A percentile compares a stretch with the other conserved stretches of the same genome.
These are phyloP conservation scores for Tetrahymena borealis DNA, from an alignment of 73 alveolate genomes.

Conservation along the genomic window DNA sequence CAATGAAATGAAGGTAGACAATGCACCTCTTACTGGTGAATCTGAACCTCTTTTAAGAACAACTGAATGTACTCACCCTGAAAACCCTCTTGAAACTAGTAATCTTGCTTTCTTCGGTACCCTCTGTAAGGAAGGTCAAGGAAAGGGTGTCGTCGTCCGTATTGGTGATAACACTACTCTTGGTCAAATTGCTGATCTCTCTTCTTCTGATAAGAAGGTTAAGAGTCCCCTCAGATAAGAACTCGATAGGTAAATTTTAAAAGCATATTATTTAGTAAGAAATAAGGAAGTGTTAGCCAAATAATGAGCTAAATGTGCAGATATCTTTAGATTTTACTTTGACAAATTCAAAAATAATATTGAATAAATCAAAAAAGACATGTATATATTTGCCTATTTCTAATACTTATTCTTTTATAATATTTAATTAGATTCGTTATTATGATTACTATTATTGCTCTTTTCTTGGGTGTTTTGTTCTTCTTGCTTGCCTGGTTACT, in stretches of 20 bases:
- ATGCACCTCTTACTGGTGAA: slow-evolving; percentile 95
- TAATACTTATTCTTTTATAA: no score
- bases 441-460: slow-evolving; percentile 87
- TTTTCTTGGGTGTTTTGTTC: slow-evolving; percentile 77
- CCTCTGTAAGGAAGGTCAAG: slow-evolving; percentile 85
- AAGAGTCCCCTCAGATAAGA: slow-evolving; percentile 43
- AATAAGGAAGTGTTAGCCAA: no score
- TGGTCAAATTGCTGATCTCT: slow-evolving; percentile 93
- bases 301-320: no score
- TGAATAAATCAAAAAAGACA: no score
- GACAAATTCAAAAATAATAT: no score
- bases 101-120: slow-evolving; percentile 95
- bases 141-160: slow-evolving; percentile 84
- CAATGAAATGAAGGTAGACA: slow-evolving; percentile 88
- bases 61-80: slow-evolving; percentile 74
- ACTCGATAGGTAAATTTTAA: not conserved
- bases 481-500: slow-evolving; percentile 75
- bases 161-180: slow-evolving; percentile 94
- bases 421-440: slow-evolving; percentile 87
- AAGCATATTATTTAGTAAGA: not conserved
- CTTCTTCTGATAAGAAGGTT: slow-evolving; percentile 58
- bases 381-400: no score
- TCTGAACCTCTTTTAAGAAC: slow-evolving; percentile 76
- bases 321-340: no score
- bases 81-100: slow-evolving; percentile 88